Conservation (phyloP, 73 alveolate species). For the Durusdinium trenchii region DNA sequence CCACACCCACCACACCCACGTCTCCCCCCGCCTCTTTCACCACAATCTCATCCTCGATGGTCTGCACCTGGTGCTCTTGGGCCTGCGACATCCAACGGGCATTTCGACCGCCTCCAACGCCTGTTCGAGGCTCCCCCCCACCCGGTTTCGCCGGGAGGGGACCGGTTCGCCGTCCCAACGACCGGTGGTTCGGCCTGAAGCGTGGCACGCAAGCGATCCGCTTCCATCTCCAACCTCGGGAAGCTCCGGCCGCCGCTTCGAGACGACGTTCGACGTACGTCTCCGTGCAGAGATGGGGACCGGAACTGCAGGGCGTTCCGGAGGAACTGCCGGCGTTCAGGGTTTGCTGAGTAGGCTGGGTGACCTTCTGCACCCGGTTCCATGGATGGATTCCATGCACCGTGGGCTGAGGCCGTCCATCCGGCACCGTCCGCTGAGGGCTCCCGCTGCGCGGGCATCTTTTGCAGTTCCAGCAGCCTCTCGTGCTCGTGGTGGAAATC, state of each 20-base stretch:
- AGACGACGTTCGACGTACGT: too few relatives aligned
- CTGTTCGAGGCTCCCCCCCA: background rate
- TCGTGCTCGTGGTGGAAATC: constrained; percentile 61
- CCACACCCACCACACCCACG: background rate
- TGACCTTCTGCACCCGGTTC: too few relatives aligned
- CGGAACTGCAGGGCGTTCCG: too few relatives aligned
- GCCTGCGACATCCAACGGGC: constrained; percentile 41
- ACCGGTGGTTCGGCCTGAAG: background rate
- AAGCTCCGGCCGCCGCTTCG: background rate
- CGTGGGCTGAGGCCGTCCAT: too few relatives aligned
- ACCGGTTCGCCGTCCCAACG: background rate
- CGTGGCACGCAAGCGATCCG: constrained; percentile 39
- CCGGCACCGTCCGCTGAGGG: too few relatives aligned
- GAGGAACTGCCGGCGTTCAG: too few relatives aligned
- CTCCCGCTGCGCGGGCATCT: constrained; percentile 59
- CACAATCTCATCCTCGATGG: constrained; percentile 65
- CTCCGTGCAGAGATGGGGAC: too few relatives aligned
- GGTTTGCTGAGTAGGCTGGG: too few relatives aligned
- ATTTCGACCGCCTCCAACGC: background rate
- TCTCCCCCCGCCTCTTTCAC: constrained; percentile 26
- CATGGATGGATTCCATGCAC: too few relatives aligned
- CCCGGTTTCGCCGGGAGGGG: background rate
- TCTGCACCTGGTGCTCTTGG: constrained; percentile 88
- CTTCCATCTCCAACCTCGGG: constrained; percentile 67
- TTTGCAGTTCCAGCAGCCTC: constrained; percentile 50